Conservation (phyloP, 1,139 yeast species). For the Zygoascus sp. region DNA sequence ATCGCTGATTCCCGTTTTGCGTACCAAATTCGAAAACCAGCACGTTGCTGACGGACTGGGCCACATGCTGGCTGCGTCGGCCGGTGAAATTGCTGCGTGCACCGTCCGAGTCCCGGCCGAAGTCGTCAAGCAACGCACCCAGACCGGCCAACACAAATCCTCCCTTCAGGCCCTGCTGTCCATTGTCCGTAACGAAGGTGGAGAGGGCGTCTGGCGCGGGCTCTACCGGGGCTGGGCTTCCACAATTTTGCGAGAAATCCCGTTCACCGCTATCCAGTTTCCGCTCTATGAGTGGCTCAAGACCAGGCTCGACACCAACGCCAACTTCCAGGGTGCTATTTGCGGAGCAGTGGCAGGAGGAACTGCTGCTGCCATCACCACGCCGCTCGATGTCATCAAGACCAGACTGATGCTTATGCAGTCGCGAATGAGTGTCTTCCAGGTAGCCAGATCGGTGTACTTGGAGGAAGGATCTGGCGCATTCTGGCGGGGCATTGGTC, state of each 20-base stretch:
- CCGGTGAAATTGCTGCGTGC: constrained; percentile 93
- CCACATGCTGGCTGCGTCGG: constrained; percentile 84
- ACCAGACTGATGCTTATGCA: constrained; percentile 81
- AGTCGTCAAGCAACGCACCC: constrained; percentile 91
- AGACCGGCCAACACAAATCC: constrained; percentile 57
- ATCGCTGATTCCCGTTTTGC: constrained; percentile 44
- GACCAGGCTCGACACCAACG: constrained; percentile 36
- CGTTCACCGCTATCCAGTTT: constrained; percentile 91
- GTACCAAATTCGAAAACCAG: constrained; percentile 28
- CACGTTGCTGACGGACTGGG: constrained; percentile 41
- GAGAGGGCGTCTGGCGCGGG: constrained; percentile 75
- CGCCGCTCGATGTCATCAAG: constrained; percentile 89
- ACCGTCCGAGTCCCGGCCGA: constrained; percentile 94
- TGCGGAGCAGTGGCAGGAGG: constrained; percentile 97
- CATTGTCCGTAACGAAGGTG: constrained; percentile 55
- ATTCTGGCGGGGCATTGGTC: constrained; percentile 82
- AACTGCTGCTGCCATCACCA: constrained; percentile 86
- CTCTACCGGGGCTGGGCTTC: constrained; percentile 91
- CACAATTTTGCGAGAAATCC: constrained; percentile 90
- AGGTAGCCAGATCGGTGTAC: constrained; percentile 38
- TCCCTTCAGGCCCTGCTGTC: constrained; percentile 63
- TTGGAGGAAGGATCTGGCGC: constrained; percentile 64
- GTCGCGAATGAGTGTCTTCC: constrained; percentile 44
- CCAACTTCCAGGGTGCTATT: constrained; percentile 68
- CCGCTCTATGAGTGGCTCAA: constrained; percentile 87